phyloP scores from a whole-genome alignment of 2,329 filamentous ascomycete species.

The Phymatotrichopsis omnivora region DNA sequence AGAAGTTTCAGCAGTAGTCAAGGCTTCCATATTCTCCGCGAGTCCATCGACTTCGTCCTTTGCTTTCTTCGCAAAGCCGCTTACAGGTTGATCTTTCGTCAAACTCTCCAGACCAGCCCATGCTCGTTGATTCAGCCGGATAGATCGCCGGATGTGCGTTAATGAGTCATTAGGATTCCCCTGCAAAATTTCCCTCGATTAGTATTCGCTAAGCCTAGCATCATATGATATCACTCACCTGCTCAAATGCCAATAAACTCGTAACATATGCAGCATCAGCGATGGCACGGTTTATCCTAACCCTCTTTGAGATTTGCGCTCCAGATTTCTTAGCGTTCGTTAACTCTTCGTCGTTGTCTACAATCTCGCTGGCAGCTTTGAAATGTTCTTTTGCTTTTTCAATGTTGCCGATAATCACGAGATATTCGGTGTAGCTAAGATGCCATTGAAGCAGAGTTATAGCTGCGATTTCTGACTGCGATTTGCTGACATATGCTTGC shows the following conservation, averaged over 20 bases:
- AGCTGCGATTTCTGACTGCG: constrained; percentile 35
- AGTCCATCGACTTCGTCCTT: constrained; percentile 29
- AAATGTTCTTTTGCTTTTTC: constrained; percentile 47
- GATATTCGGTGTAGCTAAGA: constrained; percentile 64
- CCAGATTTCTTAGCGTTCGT: constrained; percentile 26
- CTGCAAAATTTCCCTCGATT: constrained; percentile 33
- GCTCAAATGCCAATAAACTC: constrained; percentile 54
- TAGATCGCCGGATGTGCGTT: constrained; percentile 46
- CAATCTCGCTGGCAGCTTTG: constrained; percentile 37
- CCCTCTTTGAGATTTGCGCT: constrained; percentile 36
- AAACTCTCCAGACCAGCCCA: constrained; percentile 36
- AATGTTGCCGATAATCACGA: constrained; percentile 54
- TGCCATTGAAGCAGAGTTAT: constrained; percentile 49
- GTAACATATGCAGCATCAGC: constrained; percentile 54
- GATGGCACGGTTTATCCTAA: constrained; percentile 44
- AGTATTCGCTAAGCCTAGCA: constrained; percentile 25
- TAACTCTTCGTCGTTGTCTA: constrained; percentile 27
- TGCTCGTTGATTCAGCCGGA: constrained; percentile 40
- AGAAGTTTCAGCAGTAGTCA: constrained; percentile 34
- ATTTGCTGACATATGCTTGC: constrained; percentile 40
- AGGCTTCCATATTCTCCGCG: constrained; percentile 33
- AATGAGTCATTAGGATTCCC: constrained; percentile 52
- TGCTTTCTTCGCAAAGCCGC: constrained; percentile 1
- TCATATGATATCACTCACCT: constrained; percentile 29
- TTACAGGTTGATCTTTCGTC: constrained; percentile 17